These are phyloP conservation scores for Boechera divaricarpa DNA, from an alignment of 345 rosid species.

Conservation along the genomic window DNA sequence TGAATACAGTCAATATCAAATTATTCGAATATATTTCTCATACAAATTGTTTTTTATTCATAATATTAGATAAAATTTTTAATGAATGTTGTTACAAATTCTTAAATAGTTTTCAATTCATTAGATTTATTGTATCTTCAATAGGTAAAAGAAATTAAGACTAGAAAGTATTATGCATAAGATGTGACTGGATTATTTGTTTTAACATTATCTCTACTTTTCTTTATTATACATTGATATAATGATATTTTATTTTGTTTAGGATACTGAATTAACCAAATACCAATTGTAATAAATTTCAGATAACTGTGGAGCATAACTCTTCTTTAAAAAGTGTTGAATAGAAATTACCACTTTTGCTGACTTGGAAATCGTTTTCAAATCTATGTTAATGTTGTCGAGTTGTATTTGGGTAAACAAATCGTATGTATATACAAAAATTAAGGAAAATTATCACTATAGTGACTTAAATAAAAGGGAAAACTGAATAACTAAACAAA, in stretches of 20 bases:
- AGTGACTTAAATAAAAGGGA: no score
- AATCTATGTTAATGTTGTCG: not conserved
- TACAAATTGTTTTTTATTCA: no score
- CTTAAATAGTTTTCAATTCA: not conserved
- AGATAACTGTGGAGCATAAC: not conserved
- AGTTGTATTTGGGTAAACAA: not conserved
- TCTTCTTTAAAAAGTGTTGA: not conserved
- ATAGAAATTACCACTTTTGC: not conserved
- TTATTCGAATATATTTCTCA: no score
- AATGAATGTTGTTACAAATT: not conserved
- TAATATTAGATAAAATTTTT: no score
- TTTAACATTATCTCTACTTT: not conserved
- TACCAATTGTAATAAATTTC: no score
- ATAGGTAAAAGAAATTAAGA: not conserved
- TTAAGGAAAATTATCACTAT: no score
- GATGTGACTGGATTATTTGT: not conserved
- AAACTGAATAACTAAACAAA: no score
- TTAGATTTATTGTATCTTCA: not conserved
- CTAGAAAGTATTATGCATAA: not conserved
- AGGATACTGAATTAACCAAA: not conserved
- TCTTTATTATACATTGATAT: not conserved
- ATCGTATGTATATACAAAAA: no score
- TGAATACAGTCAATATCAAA: not conserved
- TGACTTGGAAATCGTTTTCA: not conserved
- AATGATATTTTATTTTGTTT: not conserved